phyloP scores from a whole-genome alignment of 2,329 filamentous ascomycete genomes.

The Lachnellula subtilissima region DNA sequence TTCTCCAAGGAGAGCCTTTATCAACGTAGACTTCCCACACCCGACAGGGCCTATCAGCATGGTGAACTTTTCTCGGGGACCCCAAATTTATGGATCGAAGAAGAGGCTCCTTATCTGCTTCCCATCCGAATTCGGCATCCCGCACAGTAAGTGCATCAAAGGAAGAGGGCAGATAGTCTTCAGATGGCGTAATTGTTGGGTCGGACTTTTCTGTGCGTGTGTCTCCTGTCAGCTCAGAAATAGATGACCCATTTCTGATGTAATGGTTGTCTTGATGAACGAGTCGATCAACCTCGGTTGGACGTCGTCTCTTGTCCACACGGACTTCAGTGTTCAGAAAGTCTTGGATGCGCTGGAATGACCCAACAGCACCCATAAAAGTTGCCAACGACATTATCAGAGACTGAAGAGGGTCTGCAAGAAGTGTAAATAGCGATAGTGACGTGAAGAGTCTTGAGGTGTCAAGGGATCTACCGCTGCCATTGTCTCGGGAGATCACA shows the following conservation, averaged over 20 bases:
- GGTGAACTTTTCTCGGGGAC: conserved; percentile 11
- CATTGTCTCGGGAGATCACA: conserved; percentile 3
- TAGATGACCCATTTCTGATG: not conserved
- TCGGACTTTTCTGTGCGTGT: not conserved
- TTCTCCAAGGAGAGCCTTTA: conserved; percentile 25
- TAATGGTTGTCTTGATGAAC: not conserved
- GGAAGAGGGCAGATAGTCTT: not conserved
- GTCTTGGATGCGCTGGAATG: conserved; percentile 22
- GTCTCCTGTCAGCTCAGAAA: not conserved
- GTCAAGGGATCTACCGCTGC: not conserved
- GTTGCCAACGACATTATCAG: conserved; percentile 20
- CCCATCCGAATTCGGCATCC: not conserved
- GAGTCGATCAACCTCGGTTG: not conserved
- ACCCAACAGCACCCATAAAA: conserved; percentile 16
- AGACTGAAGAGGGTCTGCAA: conserved; percentile 16
- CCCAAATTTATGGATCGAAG: conserved; percentile 5
- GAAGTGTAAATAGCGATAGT: conserved; percentile 22
- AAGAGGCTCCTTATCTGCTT: conserved; percentile 1
- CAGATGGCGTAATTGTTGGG: not conserved
- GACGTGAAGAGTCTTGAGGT: conserved; percentile 21
- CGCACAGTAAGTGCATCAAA: not conserved
- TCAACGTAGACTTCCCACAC: conserved; percentile 25
- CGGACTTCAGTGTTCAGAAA: conserved; percentile 18
- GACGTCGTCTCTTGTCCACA: conserved; percentile 1
- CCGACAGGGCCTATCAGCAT: conserved; percentile 29